Evolutionary conservation across 208 protist genomes (phyloP), one percentile per base, ranked within the genome.

Genomic region (Herpetomonas samuelpessoai): DNA sequence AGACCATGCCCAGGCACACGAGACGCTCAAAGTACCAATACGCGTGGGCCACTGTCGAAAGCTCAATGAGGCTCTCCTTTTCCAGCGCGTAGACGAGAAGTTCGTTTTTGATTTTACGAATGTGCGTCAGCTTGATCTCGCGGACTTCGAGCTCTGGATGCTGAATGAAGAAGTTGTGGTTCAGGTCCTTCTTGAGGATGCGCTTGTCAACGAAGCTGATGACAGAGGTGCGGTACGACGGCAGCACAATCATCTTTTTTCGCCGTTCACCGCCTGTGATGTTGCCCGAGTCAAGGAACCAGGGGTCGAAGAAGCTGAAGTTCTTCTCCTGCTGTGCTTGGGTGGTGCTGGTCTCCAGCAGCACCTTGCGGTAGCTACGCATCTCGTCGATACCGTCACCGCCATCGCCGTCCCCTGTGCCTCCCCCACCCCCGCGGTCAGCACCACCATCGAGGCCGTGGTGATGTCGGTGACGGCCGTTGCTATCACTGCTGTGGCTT

Each of bases 11-110:
- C 39, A 76, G 79, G 63, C 79, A 71, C 27, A 91, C 71, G 30
- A 94, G 74, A 6, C 87, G 74, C 70, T 94, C 87, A 66, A 91
- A 88, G 68, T 94, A 94, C 84, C 87, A 94, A 64, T 91, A 89
- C n/a, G 83, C 87, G 58, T 91, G 72, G 16, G 87, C 83, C 27
- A 81, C 64, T 12, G 87, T 91, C 46, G 69, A 69, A 19, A 94
- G 57, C 58, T 94, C 83, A 24, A 94, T 62, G 19, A 81, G 74
- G 2, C 74, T 83, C 46, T 69, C 68, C 52, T 86, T 74, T 72
- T 89, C 78, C 0, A 94, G 68, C 21, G 74, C 83, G 68, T 90
- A 83, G 50, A 82, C 65, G 28, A 94, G 73, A 46, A 91, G 67
- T 65, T 89, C 81, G 28, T 76, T 65, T 45, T 80, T 78, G 56